Evolutionary conservation across 805 yeast species (phyloP), one percentile per base, ranked within the genome.

Genomic region (Pichia deserticola): DNA sequence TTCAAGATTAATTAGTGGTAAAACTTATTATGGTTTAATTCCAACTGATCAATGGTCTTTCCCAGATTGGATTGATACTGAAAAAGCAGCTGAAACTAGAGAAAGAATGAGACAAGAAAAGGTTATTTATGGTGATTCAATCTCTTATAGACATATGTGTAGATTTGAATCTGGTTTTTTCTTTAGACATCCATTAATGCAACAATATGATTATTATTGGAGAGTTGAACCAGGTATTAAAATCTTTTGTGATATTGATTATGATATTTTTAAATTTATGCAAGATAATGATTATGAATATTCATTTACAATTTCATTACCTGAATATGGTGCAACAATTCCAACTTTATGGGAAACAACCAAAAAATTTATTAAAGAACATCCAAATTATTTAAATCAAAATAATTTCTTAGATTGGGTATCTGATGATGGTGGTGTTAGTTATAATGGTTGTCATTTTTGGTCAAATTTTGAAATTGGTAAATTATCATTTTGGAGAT

Each of bases 401-500:
- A 67, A 84, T 62, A 86, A 84, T 67, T 69, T 84, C 72, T 62
- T 84, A 73, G 82, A 79, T 45, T 87, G 85, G 70, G 68, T 87
- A 50, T 77, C 87, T 49, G 79, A 82, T 60, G 89, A 87, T 64
- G 71, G 71, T 42, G 93, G 93, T 51, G 68, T 69, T 37, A 70
- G 83, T 12, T 87, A 86, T 66, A 87, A 87, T 65, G 76, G 86
- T 51, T 87, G 96, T 67, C 95, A 87, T 66, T 87, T 83, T 75
- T 87, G 96, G 96, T 84, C 95, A 30, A 88, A 88, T 70, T 89
- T 89, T 58, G 96, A 88, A 69, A 75, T 88, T 61, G 95, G 84
- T 7, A 77, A 81, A 48, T 74, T 87, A 66, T 76, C 78, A 49
- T 78, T 88, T 65, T 86, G 89, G 88, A 76, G 93, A 63, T 67